Conservation (phyloP, 192 early-diverging fungal species). For the Podila verticillata region DNA sequence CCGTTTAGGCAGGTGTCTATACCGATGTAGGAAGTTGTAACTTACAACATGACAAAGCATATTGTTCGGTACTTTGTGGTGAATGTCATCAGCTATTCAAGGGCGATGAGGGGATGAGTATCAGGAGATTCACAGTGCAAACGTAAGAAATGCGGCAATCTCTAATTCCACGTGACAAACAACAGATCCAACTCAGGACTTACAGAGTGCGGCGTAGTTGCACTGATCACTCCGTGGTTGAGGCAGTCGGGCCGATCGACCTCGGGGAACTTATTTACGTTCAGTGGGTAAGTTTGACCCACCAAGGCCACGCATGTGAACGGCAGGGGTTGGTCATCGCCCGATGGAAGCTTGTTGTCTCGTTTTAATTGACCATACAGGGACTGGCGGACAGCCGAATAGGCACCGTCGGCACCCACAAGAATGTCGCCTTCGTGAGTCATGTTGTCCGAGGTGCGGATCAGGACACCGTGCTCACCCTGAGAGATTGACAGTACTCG, state of each 20-base stretch:
- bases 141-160: no score
- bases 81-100: neutral
- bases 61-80: conserved; percentile 1
- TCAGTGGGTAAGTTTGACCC: conserved; percentile 6
- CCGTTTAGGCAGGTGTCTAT: no score
- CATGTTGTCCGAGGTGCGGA: neutral
- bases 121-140: no score
- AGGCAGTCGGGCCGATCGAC: neutral
- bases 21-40: no score
- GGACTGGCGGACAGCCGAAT: conserved; percentile 5
- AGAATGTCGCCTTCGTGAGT: conserved; percentile 15
- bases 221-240: neutral
- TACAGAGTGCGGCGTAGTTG: neutral
- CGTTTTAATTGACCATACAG: neutral
- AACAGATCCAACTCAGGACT: neutral
- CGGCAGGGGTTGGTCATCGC: neutral
- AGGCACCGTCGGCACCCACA: conserved; percentile 13
- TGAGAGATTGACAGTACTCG: neutral
- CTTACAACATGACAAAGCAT: neutral
- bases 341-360: neutral
- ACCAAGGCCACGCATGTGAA: conserved; percentile 4
- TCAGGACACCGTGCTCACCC: neutral
- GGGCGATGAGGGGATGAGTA: neutral
- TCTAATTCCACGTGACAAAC: no score
- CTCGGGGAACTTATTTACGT: neutral